Evolutionary conservation across 768 basidiomycete genomes (phyloP), one percentile per base, ranked within the genome.

Genomic region (Amanita rimosa): DNA sequence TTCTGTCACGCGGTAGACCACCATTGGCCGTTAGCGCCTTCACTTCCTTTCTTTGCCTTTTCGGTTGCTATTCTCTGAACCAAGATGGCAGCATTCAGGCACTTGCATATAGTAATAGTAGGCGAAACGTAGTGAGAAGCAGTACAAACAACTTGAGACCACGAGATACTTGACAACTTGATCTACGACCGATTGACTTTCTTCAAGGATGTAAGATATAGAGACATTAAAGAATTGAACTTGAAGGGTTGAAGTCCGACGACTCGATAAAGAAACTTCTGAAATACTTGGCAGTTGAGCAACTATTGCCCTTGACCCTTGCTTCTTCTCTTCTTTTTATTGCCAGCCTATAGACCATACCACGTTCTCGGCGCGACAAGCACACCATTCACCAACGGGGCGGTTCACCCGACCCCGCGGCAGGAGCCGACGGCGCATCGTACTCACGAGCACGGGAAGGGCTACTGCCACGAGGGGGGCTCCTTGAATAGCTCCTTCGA

Each of bases 401-500:
- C 45, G 67, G 53, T 22, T 68, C 67, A 24, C 65, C 67, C 52
- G 66, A 60, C 31, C 72, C 68, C 11, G 67, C 67, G 42, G 62
- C 66, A 61, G 66, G 67, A 61, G 58, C 53, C 49, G 56, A 46
- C 13, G 64, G 54, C 3, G 57, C 57, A 26, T 68, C 67, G 37
- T 67, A 70, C 52, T 75, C 60, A 54, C 74, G 58, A 54, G 62
- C 58, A 40, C 67, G 62, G 38, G 67, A 56, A 17, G 73, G 74
- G 62, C 74, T 75, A 61, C 81, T 78, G 46, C 83, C 85, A 56
- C 85, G 72, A 46, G 84, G 85, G 19, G 87, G 88, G 67, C 83
- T 87, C 60, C 83, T 75, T 47, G 83, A 85, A 55, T 85, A 83
- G 66, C 84, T 87, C 62, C 76, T 73, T 48, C 87, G 82, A 61